These are phyloP conservation scores for Chytriomyces sp. DNA, from an alignment of 192 early-diverging fungal species.

Conservation along the genomic window DNA sequence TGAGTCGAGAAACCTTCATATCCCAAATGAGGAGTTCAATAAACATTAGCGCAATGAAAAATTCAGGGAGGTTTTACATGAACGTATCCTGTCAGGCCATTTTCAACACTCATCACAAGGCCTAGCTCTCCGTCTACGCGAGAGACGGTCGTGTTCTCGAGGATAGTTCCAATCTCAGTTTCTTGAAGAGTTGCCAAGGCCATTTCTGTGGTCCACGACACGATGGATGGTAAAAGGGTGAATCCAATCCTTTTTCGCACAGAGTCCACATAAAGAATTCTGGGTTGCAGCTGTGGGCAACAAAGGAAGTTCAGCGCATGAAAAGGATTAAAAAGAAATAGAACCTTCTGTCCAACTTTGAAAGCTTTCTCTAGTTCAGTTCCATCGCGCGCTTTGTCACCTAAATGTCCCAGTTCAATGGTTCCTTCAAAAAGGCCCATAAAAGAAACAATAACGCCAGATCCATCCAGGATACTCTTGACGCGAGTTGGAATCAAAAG, in stretches of 20 bases:
- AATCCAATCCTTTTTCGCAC: slow-evolving; percentile 41
- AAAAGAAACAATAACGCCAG: slow-evolving; percentile 72
- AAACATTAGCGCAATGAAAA: not conserved
- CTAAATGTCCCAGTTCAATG: slow-evolving; percentile 63
- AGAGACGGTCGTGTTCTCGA: slow-evolving; percentile 72
- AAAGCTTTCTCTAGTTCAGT: slow-evolving; percentile 53
- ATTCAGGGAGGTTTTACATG: slow-evolving; percentile 41
- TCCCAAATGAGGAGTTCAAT: slow-evolving; percentile 27
- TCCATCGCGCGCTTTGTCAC: slow-evolving; percentile 26
- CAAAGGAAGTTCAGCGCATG: not conserved
- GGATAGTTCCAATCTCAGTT: slow-evolving; percentile 41
- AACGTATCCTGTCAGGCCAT: slow-evolving; percentile 51
- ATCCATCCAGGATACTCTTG: slow-evolving; percentile 55
- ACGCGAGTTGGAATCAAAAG: slow-evolving; percentile 70
- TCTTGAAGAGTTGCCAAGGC: not conserved
- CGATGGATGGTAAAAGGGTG: slow-evolving; percentile 27
- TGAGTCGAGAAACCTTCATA: slow-evolving; percentile 62
- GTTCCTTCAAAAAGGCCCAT: slow-evolving; percentile 83
- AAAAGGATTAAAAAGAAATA: not conserved
- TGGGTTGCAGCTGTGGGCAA: slow-evolving; percentile 50
- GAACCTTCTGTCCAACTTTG: slow-evolving; percentile 57
- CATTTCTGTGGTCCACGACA: slow-evolving; percentile 5
- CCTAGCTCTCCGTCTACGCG: slow-evolving; percentile 67
- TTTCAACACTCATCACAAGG: slow-evolving; percentile 60
- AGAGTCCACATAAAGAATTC: slow-evolving; percentile 70